A percentile compares a stretch with the other conserved stretches of the same genome.
phyloP scores from a whole-genome alignment of 345 rosid genomes.

The Litchi chinensis region DNA sequence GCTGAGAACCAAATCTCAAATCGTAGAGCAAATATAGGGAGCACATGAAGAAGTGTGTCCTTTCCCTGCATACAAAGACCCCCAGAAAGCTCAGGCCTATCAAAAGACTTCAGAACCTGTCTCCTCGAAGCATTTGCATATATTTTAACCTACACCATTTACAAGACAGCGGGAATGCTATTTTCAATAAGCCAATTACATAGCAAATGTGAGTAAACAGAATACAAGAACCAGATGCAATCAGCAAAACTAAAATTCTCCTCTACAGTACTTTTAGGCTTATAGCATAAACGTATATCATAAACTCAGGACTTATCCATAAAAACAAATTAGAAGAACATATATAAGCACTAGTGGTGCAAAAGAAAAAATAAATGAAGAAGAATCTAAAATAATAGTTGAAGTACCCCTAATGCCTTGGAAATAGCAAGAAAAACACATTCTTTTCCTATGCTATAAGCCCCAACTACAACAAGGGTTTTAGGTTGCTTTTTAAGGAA shows the following conservation, averaged over 20 bases:
- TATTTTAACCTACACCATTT: too few species aligned
- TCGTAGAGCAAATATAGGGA: constrained; percentile 65
- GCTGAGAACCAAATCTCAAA: constrained; percentile 49
- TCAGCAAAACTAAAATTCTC: background rate
- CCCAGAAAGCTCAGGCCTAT: too few species aligned
- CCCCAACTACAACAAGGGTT: constrained; percentile 74
- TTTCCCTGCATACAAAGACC: too few species aligned
- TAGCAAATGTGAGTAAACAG: too few species aligned
- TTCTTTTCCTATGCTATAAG: constrained; percentile 82
- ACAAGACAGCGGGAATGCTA: too few species aligned
- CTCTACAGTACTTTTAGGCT: background rate
- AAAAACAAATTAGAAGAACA: background rate
- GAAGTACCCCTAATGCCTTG: constrained; percentile 63
- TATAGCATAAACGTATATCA: background rate
- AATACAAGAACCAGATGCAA: too few species aligned
- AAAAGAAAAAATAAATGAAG: background rate
- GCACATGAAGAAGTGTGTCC: constrained; percentile 79
- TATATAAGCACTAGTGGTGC: background rate
- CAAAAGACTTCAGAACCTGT: too few species aligned
- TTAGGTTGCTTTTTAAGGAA: constrained; percentile 62
- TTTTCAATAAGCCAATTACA: too few species aligned
- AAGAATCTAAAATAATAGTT: background rate
- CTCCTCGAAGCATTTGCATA: too few species aligned
- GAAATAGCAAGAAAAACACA: constrained; percentile 77
- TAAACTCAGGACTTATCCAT: background rate